phyloP scores from a whole-genome alignment of 257 asterid species.

The Solanum rostratum region DNA sequence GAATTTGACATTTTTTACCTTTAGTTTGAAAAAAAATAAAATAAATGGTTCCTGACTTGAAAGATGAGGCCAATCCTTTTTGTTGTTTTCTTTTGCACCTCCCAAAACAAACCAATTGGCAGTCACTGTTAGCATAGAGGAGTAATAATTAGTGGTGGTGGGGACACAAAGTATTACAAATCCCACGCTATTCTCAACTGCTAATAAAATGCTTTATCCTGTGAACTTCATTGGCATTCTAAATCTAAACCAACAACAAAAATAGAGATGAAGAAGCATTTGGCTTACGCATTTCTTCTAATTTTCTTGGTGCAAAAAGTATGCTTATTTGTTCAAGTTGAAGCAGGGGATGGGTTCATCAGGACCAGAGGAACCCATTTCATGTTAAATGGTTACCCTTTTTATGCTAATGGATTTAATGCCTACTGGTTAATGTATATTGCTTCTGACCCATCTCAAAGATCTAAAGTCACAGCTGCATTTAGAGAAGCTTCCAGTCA shows the following conservation, averaged over 20 bases:
- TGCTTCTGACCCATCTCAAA: constrained; percentile 70
- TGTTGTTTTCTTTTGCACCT: background rate
- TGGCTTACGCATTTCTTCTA: constrained; percentile 12
- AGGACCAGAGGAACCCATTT: constrained; percentile 57
- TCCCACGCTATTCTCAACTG: constrained; percentile 2
- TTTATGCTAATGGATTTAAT: constrained; percentile 83
- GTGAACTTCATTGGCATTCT: background rate
- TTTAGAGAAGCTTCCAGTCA: constrained; percentile 60
- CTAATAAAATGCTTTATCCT: background rate
- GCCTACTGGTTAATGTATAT: constrained; percentile 90
- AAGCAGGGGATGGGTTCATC: constrained; percentile 42
- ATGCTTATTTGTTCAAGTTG: constrained; percentile 16
- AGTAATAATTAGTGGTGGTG: background rate
- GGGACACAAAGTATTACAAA: background rate
- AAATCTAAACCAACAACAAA: background rate
- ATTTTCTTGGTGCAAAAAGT: constrained; percentile 33
- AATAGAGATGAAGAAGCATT: constrained; percentile 28
- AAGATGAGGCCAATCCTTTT: background rate
- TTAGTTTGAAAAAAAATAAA: background rate
- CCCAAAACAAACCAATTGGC: background rate
- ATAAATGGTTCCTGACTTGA: background rate
- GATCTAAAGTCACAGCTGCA: constrained; percentile 57
- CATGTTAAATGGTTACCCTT: constrained; percentile 54
- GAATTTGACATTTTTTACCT: background rate
- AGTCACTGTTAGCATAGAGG: background rate